These are phyloP conservation scores for Rhytidiadelphus loreus DNA, from an alignment of 225 moss, liverwort and hornwort genomes.

Conservation along the genomic window DNA sequence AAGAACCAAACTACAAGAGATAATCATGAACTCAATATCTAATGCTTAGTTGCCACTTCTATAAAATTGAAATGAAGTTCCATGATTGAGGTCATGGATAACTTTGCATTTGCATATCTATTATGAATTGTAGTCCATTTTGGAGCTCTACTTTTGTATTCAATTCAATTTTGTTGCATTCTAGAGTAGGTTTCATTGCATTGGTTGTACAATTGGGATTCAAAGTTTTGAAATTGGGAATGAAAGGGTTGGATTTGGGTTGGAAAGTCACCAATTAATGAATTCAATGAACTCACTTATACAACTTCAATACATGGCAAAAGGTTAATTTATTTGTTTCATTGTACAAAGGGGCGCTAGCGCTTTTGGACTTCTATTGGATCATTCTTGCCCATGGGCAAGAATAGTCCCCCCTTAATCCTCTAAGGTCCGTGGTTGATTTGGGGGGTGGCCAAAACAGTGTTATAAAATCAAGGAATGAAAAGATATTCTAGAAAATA, in stretches of 20 bases:
- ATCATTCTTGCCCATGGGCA: neutral
- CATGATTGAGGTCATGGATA: rapidly evolving
- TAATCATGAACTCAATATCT: neutral
- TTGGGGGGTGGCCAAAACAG: too few relatives aligned
- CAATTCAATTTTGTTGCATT: neutral
- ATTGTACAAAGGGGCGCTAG: rapidly evolving
- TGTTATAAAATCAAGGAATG: too few relatives aligned
- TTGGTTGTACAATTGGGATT: neutral
- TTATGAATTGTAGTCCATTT: neutral
- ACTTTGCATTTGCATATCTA: neutral
- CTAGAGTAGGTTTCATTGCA: neutral
- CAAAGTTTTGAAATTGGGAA: neutral
- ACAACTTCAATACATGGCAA: too few relatives aligned
- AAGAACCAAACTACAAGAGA: neutral
- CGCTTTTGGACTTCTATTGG: too few relatives aligned
- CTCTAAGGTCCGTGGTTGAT: too few relatives aligned
- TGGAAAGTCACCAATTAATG: too few relatives aligned
- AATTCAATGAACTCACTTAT: neutral
- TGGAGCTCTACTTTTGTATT: neutral
- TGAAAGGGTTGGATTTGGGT: neutral
- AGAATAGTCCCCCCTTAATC: rapidly evolving
- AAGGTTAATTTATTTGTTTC: neutral
- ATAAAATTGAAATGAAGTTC: too few relatives aligned
- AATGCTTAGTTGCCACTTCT: neutral
- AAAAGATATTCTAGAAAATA: too few relatives aligned